Base-by-base conservation (phyloP, 768 basidiomycete genomes). In the Amylocystis lapponica region DNA sequence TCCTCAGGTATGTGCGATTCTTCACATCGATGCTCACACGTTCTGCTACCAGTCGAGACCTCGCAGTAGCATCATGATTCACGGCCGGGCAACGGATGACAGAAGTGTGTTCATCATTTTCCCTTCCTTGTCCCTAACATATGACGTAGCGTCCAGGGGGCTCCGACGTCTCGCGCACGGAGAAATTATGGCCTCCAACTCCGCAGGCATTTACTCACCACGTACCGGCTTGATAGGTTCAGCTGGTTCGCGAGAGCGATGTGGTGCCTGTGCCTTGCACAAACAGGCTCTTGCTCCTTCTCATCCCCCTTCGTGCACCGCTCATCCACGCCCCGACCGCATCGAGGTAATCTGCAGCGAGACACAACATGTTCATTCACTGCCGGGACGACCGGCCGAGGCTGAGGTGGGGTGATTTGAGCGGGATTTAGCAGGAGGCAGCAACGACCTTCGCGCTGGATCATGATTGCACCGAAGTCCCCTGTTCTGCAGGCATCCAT, bases 11-110 rank as follows among this genome's bases (percentile, higher is more conserved):
- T 34, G 36, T 41, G 5, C 2, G 16, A 6, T 23, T 1, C 14
- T 4, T 19, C 11, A n/a, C 16, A 38, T 4, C 11, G 8, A 34
- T 23, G 43, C 2, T 20, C 19, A 5, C 20, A 27, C 30, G 33
- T 32, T 36, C 14, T 16, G 37, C 9, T 21, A 29, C 38, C 45
- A 85, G 84, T 55, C 81, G 79, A 5, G 74, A 88, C 55, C 76
- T 83, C 8, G 54, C 65, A 1, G 43, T 60, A 23, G 80, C 83
- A 0, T 88, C n/a, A n/a, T n/a, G n/a, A n/a, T n/a, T 79, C 47
- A 85, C 81, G 4, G 76, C 84, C 9, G 86, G 86, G 0, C 86
- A 89, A 61, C 89, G 85, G 85, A 86, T 86, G 86, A 87, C 86
- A 3, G 84, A 87, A 65, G 83, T 74, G 46, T 4, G 59, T 47